phyloP scores from a whole-genome alignment of 1,284 basidiomycete genomes.

The Naganishia cerealis region DNA sequence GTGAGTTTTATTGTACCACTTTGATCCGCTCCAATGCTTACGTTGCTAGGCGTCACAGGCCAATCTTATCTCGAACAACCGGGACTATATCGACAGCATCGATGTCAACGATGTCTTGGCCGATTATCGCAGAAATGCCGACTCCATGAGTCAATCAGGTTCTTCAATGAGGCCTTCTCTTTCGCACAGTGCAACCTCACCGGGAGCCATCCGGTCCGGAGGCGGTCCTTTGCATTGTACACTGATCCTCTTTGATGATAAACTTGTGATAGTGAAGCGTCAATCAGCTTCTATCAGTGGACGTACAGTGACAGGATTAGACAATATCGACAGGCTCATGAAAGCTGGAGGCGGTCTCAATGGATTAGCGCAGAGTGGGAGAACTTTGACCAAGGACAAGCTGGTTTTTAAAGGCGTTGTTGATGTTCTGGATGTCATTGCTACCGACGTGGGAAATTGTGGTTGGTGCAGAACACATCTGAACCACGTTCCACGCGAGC shows the following conservation, averaged over 20 bases:
- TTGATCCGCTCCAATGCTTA: slow-evolving; percentile 29
- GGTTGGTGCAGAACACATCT: slow-evolving; percentile 59
- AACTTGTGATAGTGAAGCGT: slow-evolving; percentile 86
- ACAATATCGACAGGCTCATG: slow-evolving; percentile 75
- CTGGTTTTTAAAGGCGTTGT: slow-evolving; percentile 83
- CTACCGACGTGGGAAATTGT: slow-evolving; percentile 76
- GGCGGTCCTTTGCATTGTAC: slow-evolving; percentile 71
- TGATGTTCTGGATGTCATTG: slow-evolving; percentile 78
- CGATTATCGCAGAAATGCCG: slow-evolving; percentile 49
- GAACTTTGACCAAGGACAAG: slow-evolving; percentile 65
- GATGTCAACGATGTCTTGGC: slow-evolving; percentile 82
- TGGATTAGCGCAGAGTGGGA: slow-evolving; percentile 46
- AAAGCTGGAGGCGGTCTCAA: slow-evolving; percentile 57
- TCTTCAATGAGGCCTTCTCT: slow-evolving; percentile 14
- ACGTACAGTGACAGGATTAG: slow-evolving; percentile 73
- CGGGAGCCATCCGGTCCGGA: slow-evolving; percentile 34
- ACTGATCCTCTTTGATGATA: slow-evolving; percentile 92
- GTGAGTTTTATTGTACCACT: slow-evolving; percentile 45
- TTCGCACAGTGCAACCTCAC: slow-evolving; percentile 32
- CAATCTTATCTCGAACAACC: slow-evolving; percentile 76
- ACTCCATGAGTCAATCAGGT: not conserved
- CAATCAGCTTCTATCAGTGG: slow-evolving; percentile 73
- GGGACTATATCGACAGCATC: slow-evolving; percentile 86
- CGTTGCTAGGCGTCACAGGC: slow-evolving; percentile 54
- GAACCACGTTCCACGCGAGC: not conserved